These are phyloP conservation scores for Xylaria longipes DNA, from an alignment of 495 filamentous ascomycete genomes.

Conservation along the genomic window DNA sequence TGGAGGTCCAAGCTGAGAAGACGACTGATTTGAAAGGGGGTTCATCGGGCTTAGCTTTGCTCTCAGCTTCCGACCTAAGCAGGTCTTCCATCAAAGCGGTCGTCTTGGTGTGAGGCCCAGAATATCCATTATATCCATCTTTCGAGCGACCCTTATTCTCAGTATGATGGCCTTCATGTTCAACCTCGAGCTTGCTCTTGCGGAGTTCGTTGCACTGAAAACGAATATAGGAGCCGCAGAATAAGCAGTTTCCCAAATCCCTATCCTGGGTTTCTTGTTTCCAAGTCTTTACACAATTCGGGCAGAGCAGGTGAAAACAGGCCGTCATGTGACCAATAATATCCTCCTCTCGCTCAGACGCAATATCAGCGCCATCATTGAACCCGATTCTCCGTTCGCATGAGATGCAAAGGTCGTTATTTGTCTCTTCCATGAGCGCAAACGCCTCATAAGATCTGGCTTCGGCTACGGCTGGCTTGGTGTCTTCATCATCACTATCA, in stretches of 20 bases:
- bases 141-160: conserved; percentile 63
- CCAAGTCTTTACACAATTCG: conserved; percentile 67
- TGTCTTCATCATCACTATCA: conserved; percentile 71
- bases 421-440: conserved; percentile 77
- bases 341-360: conserved; percentile 64
- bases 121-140: conserved; percentile 78
- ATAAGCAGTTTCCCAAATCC: conserved; percentile 58
- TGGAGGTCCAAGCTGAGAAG: conserved; percentile 92
- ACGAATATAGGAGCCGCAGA: conserved; percentile 67
- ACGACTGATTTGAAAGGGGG: conserved; percentile 86
- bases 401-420: conserved; percentile 69
- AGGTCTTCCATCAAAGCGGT: conserved; percentile 75
- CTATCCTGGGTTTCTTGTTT: conserved; percentile 46
- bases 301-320: conserved; percentile 85
- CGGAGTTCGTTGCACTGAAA: conserved; percentile 69
- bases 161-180: conserved; percentile 56
- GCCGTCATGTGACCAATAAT: conserved; percentile 77
- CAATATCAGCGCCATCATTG: conserved; percentile 56
- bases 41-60: conserved; percentile 60
- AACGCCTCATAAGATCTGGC: conserved; percentile 83
- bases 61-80: conserved; percentile 63
- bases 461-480: conserved; percentile 57
- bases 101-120: conserved; percentile 90
- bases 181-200: conserved; percentile 64
- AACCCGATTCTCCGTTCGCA: conserved; percentile 69